Percentiles rank a stretch among this genome's conserved stretches.
Evolutionary conservation across 257 asterid species (phyloP).

Genomic region (Ilex asprella): DNA sequence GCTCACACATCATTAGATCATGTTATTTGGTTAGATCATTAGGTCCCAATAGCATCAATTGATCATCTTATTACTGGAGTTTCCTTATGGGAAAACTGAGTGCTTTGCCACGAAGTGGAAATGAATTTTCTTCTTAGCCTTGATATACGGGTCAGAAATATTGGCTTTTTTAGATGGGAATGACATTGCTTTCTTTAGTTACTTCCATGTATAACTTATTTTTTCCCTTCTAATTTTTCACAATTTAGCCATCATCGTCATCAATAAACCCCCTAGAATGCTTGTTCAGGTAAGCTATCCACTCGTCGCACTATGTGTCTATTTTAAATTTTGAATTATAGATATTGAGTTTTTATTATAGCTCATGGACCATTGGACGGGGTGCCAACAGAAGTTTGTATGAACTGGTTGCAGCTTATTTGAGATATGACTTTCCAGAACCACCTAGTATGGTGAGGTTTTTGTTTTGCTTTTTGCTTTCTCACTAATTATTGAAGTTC

Average conservation of each 20-base stretch:
- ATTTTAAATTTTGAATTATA: slow-evolving; percentile 13
- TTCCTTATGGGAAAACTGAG: slow-evolving; percentile 28
- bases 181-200: neutral
- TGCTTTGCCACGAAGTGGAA: slow-evolving; percentile 38
- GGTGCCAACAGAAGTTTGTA: slow-evolving; percentile 89
- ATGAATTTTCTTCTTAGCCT: slow-evolving; percentile 52
- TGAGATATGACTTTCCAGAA: slow-evolving; percentile 56
- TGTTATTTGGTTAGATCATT: no score
- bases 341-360: slow-evolving; percentile 9
- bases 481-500: neutral
- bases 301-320: neutral
- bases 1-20: no score
- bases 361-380: slow-evolving; percentile 29
- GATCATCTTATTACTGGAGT: slow-evolving; percentile 49
- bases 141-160: slow-evolving; percentile 49
- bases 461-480: neutral
- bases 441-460: slow-evolving; percentile 89
- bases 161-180: slow-evolving; percentile 6
- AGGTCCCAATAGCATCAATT: no score
- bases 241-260: slow-evolving; percentile 70
- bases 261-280: slow-evolving; percentile 92
- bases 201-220: neutral
- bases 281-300: slow-evolving; percentile 69
- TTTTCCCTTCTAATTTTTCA: slow-evolving; percentile 15
- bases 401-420: slow-evolving; percentile 77